These are phyloP conservation scores for Ogataea paradorogensis DNA, from an alignment of 805 yeast species.

Conservation along the genomic window DNA sequence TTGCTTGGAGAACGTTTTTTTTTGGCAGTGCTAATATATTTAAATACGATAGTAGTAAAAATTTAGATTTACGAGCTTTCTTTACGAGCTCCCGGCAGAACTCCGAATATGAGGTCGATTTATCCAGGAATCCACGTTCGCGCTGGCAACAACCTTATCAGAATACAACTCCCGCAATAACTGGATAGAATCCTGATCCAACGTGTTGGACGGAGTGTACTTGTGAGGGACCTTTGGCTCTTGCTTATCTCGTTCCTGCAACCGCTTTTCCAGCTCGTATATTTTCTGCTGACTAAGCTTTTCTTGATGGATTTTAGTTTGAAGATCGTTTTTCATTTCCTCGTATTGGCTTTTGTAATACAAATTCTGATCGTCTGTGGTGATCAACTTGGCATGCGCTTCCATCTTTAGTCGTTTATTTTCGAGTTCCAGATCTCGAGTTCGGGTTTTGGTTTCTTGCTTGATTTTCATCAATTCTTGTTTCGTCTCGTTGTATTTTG, in stretches of 20 bases:
- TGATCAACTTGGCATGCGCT: conserved; percentile 5
- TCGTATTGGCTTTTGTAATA: conserved; percentile 19
- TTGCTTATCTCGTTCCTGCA: not conserved
- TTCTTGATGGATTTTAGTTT: conserved; percentile 14
- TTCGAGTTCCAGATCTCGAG: conserved; percentile 8
- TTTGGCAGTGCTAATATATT: conserved; percentile 4
- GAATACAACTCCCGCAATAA: conserved; percentile 14
- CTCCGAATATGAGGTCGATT: conserved; percentile 17
- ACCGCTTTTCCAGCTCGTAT: conserved; percentile 5
- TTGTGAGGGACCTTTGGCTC: not conserved
- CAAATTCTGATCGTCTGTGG: conserved; percentile 11
- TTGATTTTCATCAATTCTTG: not conserved
- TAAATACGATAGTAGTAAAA: no score
- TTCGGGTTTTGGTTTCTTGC: conserved; percentile 3
- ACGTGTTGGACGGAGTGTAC: conserved; percentile 5
- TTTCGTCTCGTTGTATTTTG: conserved; percentile 17
- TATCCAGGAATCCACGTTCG: conserved; percentile 15
- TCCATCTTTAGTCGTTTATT: conserved; percentile 12
- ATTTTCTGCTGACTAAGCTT: conserved; percentile 8
- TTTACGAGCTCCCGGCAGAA: not conserved
- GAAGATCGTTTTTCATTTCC: conserved; percentile 14
- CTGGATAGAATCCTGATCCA: conserved; percentile 21
- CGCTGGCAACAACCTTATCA: conserved; percentile 12
- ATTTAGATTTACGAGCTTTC: not conserved
- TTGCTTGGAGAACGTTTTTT: no score